phyloP scores from a whole-genome alignment of 306 rosid genomes.

The Vigna angularis region DNA sequence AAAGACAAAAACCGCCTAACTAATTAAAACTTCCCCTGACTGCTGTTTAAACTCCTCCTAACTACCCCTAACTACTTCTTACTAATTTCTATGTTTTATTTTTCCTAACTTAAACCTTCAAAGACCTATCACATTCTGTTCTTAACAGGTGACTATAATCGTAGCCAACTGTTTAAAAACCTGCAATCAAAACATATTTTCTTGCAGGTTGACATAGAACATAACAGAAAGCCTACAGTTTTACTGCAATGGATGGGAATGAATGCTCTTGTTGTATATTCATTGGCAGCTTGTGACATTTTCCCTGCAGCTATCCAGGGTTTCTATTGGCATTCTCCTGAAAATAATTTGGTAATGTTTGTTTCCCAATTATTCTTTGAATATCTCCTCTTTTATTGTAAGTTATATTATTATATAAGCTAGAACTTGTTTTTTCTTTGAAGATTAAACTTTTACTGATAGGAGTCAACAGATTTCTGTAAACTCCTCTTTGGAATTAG shows the following conservation, averaged over 20 bases:
- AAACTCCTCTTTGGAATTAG: neutral
- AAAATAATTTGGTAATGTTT: slow-evolving; percentile 71
- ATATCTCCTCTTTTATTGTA: slow-evolving; percentile 5
- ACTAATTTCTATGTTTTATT: too few species aligned
- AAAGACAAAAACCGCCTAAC: too few species aligned
- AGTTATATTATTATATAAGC: neutral
- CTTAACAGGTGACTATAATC: slow-evolving; percentile 3
- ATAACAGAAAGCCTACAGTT: slow-evolving; percentile 59
- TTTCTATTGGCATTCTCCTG: slow-evolving; percentile 76
- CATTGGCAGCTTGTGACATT: slow-evolving; percentile 77
- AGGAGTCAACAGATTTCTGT: slow-evolving; percentile 18
- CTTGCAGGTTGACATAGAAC: slow-evolving; percentile 69
- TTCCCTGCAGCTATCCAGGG: slow-evolving; percentile 76
- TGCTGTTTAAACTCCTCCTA: too few species aligned
- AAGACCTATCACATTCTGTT: neutral
- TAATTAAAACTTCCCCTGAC: too few species aligned
- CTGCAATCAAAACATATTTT: slow-evolving; percentile 27
- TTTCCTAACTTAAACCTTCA: too few species aligned
- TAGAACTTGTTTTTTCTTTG: neutral
- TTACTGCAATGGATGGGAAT: slow-evolving; percentile 82
- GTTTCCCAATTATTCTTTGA: slow-evolving; percentile 22
- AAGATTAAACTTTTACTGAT: slow-evolving; percentile 15
- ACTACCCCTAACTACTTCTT: too few species aligned
- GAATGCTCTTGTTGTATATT: slow-evolving; percentile 78
- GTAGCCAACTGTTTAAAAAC: slow-evolving; percentile 20